phyloP scores from a whole-genome alignment of 352 stramenopile species.

The Phytophthora citricola region DNA sequence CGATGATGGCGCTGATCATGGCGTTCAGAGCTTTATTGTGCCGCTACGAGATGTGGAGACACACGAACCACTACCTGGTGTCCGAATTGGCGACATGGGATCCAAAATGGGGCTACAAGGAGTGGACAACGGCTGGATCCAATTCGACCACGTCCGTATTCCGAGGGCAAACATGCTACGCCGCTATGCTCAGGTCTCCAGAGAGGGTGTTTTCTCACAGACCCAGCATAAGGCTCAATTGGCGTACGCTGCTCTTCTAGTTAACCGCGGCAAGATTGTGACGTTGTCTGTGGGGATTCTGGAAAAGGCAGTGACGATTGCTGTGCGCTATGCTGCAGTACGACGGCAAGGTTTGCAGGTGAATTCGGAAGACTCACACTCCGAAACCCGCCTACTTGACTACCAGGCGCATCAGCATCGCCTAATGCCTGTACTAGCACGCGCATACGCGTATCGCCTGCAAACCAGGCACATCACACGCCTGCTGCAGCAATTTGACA shows the following conservation, averaged over 20 bases:
- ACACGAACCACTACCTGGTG: constrained; percentile 52
- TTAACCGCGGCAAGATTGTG: constrained; percentile 80
- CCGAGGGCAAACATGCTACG: constrained; percentile 81
- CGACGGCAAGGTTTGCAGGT: constrained; percentile 87
- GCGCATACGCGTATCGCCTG: constrained; percentile 93
- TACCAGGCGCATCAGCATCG: constrained; percentile 96
- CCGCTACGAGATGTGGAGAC: constrained; percentile 91
- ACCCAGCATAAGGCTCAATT: constrained; percentile 67
- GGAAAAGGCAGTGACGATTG: constrained; percentile 93
- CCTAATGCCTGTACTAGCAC: constrained; percentile 91
- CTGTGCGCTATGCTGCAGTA: constrained; percentile 93
- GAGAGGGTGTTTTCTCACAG: constrained; percentile 66
- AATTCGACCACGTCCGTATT: constrained; percentile 80
- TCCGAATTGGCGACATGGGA: constrained; percentile 74
- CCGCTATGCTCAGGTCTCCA: constrained; percentile 70
- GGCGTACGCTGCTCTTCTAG: constrained; percentile 78
- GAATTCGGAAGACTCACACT: constrained; percentile 51
- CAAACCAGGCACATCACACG: constrained; percentile 86
- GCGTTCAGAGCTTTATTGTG: constrained; percentile 97
- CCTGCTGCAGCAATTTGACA: constrained; percentile 88
- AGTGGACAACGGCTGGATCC: constrained; percentile 82
- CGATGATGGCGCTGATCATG: constrained; percentile 59
- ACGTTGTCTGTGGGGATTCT: constrained; percentile 79
- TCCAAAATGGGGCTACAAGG: constrained; percentile 77
- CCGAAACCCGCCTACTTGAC: constrained; percentile 92